These are phyloP conservation scores for Fusarium begoniae DNA, from an alignment of 2,329 filamentous ascomycete species.

Conservation along the genomic window DNA sequence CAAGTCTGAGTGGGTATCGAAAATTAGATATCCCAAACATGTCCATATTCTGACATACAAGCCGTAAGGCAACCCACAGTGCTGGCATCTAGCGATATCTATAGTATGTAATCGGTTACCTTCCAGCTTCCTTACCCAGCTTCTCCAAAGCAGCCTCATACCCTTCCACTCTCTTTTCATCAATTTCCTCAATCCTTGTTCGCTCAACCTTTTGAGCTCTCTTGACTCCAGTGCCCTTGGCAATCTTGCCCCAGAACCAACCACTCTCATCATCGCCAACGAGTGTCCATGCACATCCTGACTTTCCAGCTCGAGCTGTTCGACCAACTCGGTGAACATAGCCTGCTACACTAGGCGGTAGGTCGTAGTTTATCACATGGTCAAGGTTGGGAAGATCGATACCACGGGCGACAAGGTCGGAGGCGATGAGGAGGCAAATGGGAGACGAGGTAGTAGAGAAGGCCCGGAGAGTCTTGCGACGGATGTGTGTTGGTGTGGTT, in stretches of 20 bases:
- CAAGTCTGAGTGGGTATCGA: background rate
- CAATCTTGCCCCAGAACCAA: slow-evolving; percentile 92
- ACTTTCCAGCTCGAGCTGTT: slow-evolving; percentile 82
- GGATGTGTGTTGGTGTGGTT: slow-evolving; percentile 76
- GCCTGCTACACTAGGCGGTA: slow-evolving; percentile 80
- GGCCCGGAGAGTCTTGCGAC: slow-evolving; percentile 72
- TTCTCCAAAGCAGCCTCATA: slow-evolving; percentile 68
- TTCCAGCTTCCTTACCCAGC: slow-evolving; percentile 68
- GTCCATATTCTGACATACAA: background rate
- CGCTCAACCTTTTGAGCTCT: slow-evolving; percentile 58
- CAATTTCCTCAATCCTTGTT: slow-evolving; percentile 58
- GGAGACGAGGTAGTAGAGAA: slow-evolving; percentile 73
- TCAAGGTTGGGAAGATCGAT: slow-evolving; percentile 82
- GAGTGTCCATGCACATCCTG: slow-evolving; percentile 85
- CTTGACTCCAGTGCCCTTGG: slow-evolving; percentile 61
- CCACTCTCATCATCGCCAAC: slow-evolving; percentile 83
- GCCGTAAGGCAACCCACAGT: background rate
- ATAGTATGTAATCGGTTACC: slow-evolving; percentile 23
- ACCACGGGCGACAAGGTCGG: slow-evolving; percentile 91
- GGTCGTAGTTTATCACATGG: slow-evolving; percentile 93
- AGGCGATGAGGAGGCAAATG: slow-evolving; percentile 82
- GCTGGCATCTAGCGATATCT: slow-evolving; percentile 1
- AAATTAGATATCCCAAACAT: background rate
- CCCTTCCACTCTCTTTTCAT: slow-evolving; percentile 55
- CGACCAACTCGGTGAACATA: slow-evolving; percentile 94